Evolutionary conservation across 1,284 basidiomycete genomes (phyloP), one percentile per base, ranked within the genome.

Genomic region (Dichomitus squalens): DNA sequence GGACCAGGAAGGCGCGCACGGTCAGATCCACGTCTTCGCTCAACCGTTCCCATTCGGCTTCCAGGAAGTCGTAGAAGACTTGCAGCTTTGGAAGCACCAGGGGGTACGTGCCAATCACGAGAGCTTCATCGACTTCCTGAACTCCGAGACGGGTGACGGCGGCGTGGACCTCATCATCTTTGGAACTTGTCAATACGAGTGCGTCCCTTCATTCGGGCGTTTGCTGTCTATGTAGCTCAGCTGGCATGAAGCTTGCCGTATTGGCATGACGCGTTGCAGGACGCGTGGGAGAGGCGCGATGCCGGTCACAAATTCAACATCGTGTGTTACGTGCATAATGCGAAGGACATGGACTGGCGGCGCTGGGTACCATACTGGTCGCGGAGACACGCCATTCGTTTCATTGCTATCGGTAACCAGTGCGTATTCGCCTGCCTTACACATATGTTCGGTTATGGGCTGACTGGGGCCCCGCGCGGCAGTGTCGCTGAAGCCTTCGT

Each of bases 111-210:
- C 58, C 18, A 39, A 55, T 4, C 59, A 65, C 8, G 63, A 68
- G 5, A 57, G 68, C 8, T 64, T 76, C 25, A 41, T 72, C 6
- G 49, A 61, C 1, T 68, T 66, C 21, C 52, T 76, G 4, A 63
- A 54, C 36, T 47, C 53, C 33, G 53, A 58, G 53, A 53, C 58
- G 31, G 58, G 60, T 43, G 48, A 68, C 8, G 66, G 66, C 20
- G 65, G 60, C 23, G 66, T 73, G 44, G 74, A 76, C 57, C 29
- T 73, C 44, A 62, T 77, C 27, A 57, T 76, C 20, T 64, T 76
- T 8, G 74, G 74, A 23, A 76, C 75, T 34, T 76, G 74, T 56
- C 74, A 75, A 59, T 58, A 72, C 23, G 59, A 75, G 74, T 75
- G 72, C 65, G 21, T 55, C 2, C n/a, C 12, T 47, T 34, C 44